Evolutionary conservation across 1,284 basidiomycete genomes (phyloP).

Genomic region (Mycena citricolor): DNA sequence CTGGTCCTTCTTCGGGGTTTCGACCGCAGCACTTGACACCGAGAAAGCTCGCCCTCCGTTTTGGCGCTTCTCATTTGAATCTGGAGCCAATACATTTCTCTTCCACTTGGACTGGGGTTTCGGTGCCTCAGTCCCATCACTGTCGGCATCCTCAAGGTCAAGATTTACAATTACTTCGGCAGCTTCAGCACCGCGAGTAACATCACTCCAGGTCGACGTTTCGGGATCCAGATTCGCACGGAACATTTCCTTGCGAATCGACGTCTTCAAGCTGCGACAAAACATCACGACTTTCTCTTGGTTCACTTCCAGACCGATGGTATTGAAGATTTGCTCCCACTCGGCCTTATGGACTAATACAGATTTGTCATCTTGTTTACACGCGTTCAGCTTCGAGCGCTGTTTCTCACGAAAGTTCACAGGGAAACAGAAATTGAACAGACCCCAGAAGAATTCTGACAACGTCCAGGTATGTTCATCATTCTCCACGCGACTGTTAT

Average conservation of each 20-base stretch:
- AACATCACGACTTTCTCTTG: slow-evolving; percentile 12
- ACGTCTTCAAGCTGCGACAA: slow-evolving; percentile 8
- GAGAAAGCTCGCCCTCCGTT: no score
- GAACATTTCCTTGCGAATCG: slow-evolving; percentile 5
- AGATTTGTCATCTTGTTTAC: neutral
- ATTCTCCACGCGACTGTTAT: slow-evolving; percentile 30
- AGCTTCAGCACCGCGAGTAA: neutral
- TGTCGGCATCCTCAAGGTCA: no score
- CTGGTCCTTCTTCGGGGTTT: no score
- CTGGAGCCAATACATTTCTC: no score
- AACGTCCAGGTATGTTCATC: slow-evolving; percentile 26
- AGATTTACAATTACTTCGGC: slow-evolving; percentile 5
- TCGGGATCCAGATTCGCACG: slow-evolving; percentile 6
- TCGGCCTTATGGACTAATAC: slow-evolving; percentile 6
- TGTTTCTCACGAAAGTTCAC: slow-evolving; percentile 33
- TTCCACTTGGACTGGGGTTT: no score
- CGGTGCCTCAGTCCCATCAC: no score
- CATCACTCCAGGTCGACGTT: neutral
- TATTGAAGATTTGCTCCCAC: slow-evolving; percentile 5
- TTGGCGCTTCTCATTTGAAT: no score
- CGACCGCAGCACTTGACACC: no score
- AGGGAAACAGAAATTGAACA: slow-evolving; percentile 48
- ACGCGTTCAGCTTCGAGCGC: neutral
- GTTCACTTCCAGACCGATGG: slow-evolving; percentile 8
- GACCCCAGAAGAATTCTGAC: slow-evolving; percentile 33